phyloP scores from a whole-genome alignment of 805 yeast genomes.

The Yarrowia sp. region DNA sequence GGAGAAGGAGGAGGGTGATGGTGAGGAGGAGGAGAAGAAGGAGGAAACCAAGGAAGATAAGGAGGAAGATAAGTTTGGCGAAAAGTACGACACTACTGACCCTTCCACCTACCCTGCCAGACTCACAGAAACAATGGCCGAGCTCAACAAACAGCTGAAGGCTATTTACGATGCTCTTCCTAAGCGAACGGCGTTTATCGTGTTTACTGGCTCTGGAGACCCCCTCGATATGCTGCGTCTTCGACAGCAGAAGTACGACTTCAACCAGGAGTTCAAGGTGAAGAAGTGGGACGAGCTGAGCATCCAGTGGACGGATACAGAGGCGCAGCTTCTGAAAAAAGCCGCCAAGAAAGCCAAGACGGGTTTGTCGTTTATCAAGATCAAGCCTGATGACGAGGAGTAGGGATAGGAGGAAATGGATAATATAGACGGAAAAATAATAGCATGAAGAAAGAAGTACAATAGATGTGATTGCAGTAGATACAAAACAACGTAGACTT shows the following conservation, averaged over 20 bases:
- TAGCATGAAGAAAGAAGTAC: neutral
- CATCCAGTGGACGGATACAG: slow-evolving; percentile 52
- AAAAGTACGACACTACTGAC: neutral
- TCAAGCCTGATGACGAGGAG: slow-evolving; percentile 39
- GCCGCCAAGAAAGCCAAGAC: slow-evolving; percentile 56
- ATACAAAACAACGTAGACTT: no score
- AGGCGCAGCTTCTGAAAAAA: slow-evolving; percentile 47
- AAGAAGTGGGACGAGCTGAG: slow-evolving; percentile 47
- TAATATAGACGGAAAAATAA: neutral
- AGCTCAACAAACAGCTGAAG: slow-evolving; percentile 48
- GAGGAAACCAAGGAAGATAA: neutral
- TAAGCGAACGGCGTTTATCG: slow-evolving; percentile 54
- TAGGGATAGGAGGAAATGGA: neutral
- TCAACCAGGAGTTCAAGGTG: slow-evolving; percentile 46
- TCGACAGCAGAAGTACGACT: slow-evolving; percentile 45
- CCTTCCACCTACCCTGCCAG: neutral
- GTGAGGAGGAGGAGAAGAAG: slow-evolving; percentile 12
- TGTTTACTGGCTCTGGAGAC: slow-evolving; percentile 65
- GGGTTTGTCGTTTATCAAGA: slow-evolving; percentile 56
- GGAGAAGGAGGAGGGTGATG: neutral
- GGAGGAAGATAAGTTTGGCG: neutral
- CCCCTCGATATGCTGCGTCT: slow-evolving; percentile 48
- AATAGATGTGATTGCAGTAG: no score
- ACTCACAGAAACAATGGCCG: slow-evolving; percentile 34
- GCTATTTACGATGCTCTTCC: slow-evolving; percentile 56